Conservation (phyloP, 306 rosid species). For the Begonia fuchsioides region DNA sequence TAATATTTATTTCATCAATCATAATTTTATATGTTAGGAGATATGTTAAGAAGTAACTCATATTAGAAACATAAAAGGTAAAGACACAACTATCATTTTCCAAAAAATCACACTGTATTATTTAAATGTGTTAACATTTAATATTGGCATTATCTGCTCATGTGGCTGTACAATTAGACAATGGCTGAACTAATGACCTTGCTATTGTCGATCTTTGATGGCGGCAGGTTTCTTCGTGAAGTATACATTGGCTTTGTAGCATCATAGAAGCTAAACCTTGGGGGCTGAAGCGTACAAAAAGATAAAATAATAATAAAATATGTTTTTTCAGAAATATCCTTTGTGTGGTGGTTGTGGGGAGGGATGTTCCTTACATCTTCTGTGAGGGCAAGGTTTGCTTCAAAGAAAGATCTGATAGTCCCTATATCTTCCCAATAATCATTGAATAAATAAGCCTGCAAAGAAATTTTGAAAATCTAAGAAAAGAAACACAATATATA, state of each 20-base stretch:
- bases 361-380: slow-evolving; percentile 42
- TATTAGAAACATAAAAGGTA: neutral
- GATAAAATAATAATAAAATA: too few species aligned
- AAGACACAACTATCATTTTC: too few species aligned
- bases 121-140: neutral
- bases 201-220: slow-evolving; percentile 70
- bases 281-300: slow-evolving; percentile 20
- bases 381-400: slow-evolving; percentile 90
- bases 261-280: slow-evolving; percentile 69
- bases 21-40: too few species aligned
- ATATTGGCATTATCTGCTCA: neutral
- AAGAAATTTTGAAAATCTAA: neutral
- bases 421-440: slow-evolving; percentile 99
- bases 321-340: too few species aligned
- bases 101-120: neutral
- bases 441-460: slow-evolving; percentile 91
- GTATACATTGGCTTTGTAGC: slow-evolving; percentile 83
- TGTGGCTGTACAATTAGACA: slow-evolving; percentile 4
- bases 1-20: too few species aligned
- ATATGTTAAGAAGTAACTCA: too few species aligned
- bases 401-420: slow-evolving; percentile 85
- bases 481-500: neutral
- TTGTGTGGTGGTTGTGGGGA: too few species aligned
- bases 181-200: slow-evolving; percentile 41
- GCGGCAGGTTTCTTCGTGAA: slow-evolving; percentile 93